These are phyloP conservation scores for Nematodospora anomalae DNA, from an alignment of 1,139 yeast genomes.

Conservation along the genomic window DNA sequence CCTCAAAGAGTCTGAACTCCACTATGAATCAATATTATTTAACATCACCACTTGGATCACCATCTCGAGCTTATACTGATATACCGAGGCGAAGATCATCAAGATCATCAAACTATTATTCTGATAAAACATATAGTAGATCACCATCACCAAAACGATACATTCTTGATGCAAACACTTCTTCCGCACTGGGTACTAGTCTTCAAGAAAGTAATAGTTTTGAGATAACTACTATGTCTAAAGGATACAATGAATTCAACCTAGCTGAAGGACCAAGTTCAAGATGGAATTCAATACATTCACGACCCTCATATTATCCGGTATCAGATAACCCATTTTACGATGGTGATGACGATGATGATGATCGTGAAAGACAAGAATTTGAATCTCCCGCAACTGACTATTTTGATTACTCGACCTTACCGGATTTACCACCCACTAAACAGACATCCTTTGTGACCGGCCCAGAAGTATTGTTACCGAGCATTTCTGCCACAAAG, in stretches of 20 bases:
- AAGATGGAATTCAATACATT: slow-evolving; percentile 19
- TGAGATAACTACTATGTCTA: slow-evolving; percentile 2
- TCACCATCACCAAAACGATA: slow-evolving; percentile 35
- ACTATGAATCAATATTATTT: slow-evolving; percentile 3
- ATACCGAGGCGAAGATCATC: slow-evolving; percentile 4
- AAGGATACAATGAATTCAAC: slow-evolving; percentile 14
- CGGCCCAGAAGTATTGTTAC: background rate
- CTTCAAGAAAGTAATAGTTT: slow-evolving; percentile 1
- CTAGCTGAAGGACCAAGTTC: slow-evolving; percentile 14
- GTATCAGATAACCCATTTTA: slow-evolving; percentile 17
- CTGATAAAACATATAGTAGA: slow-evolving; percentile 17
- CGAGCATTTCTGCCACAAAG: slow-evolving; percentile 6
- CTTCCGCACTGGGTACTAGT: background rate
- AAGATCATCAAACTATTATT: background rate
- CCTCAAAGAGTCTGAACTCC: slow-evolving; percentile 7
- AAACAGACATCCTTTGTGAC: slow-evolving; percentile 2
- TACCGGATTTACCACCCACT: slow-evolving; percentile 41
- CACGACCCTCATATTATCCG: slow-evolving; percentile 16
- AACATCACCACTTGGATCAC: slow-evolving; percentile 7
- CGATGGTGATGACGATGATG: slow-evolving; percentile 28
- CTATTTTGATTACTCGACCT: slow-evolving; percentile 40
- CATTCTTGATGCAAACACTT: slow-evolving; percentile 1
- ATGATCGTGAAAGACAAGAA: slow-evolving; percentile 15
- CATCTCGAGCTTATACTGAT: slow-evolving; percentile 5
- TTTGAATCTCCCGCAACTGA: slow-evolving; percentile 25